Evolutionary conservation across 805 yeast genomes (phyloP).

Genomic region (Aciculoconidium aculeatum): DNA sequence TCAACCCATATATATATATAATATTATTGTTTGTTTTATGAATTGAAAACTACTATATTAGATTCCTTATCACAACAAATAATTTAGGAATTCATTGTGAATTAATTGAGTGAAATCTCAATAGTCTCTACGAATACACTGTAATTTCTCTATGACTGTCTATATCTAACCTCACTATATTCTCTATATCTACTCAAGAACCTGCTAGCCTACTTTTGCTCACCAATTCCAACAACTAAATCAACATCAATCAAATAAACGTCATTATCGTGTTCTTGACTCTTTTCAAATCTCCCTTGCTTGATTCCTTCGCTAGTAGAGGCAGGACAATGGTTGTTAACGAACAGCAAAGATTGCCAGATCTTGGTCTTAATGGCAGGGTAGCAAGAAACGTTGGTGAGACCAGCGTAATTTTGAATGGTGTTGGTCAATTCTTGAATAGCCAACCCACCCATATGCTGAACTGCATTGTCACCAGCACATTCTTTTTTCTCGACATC

Average conservation of each 20-base stretch:
- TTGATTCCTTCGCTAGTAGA: constrained; percentile 9
- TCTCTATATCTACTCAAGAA: too few relatives aligned
- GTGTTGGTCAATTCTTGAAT: constrained; percentile 18
- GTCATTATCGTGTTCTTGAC: constrained; percentile 9
- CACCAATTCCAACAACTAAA: constrained; percentile 26
- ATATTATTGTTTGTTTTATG: too few relatives aligned
- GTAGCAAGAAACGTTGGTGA: constrained; percentile 18
- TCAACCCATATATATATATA: too few relatives aligned
- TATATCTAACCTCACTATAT: too few relatives aligned
- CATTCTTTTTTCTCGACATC: constrained; percentile 10
- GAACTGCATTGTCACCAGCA: constrained; percentile 2
- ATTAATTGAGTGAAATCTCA: too few relatives aligned
- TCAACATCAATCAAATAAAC: constrained; percentile 21
- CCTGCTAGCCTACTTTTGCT: too few relatives aligned
- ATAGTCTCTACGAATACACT: too few relatives aligned
- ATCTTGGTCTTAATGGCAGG: constrained; percentile 13
- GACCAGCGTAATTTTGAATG: constrained; percentile 14
- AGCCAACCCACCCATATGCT: constrained; percentile 26
- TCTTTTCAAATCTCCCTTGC: constrained; percentile 11
- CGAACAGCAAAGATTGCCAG: constrained; percentile 23
- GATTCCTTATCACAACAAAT: too few relatives aligned
- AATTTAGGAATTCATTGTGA: too few relatives aligned
- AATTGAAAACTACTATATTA: too few relatives aligned
- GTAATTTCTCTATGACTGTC: too few relatives aligned
- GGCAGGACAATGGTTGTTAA: constrained; percentile 18